These are phyloP conservation scores for Calonectria montana DNA, from an alignment of 2,329 filamentous ascomycete species.

Conservation along the genomic window DNA sequence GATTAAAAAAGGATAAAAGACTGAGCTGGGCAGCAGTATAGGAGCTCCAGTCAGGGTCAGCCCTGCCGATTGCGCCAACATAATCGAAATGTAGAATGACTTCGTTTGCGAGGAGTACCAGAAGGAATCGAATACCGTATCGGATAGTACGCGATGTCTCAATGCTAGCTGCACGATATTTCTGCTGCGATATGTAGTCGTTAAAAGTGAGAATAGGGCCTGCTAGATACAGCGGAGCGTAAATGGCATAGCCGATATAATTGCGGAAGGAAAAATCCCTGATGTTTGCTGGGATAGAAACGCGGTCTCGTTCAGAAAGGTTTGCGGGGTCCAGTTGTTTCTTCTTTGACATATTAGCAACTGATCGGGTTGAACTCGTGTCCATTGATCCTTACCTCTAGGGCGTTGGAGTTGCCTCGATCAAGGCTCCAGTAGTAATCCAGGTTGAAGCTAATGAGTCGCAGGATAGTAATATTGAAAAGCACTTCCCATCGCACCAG, in stretches of 20 bases:
- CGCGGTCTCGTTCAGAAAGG: slow-evolving; percentile 89
- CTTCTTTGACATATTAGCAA: slow-evolving; percentile 86
- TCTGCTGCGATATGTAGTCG: slow-evolving; percentile 91
- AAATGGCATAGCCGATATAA: slow-evolving; percentile 89
- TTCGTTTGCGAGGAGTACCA: slow-evolving; percentile 90
- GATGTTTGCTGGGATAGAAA: slow-evolving; percentile 78
- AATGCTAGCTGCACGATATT: slow-evolving; percentile 78
- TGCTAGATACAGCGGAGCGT: slow-evolving; percentile 91
- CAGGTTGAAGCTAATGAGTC: slow-evolving; percentile 95
- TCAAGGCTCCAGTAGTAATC: slow-evolving; percentile 95
- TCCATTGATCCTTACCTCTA: slow-evolving; percentile 77
- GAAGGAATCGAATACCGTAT: slow-evolving; percentile 84
- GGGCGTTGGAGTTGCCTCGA: slow-evolving; percentile 69
- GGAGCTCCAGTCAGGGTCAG: slow-evolving; percentile 79
- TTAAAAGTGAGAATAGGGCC: slow-evolving; percentile 98
- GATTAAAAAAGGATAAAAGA: slow-evolving; percentile 94
- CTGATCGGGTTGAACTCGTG: neutral
- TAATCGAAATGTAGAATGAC: slow-evolving; percentile 92
- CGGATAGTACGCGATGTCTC: slow-evolving; percentile 77
- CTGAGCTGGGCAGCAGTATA: slow-evolving; percentile 91
- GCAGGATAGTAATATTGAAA: slow-evolving; percentile 94
- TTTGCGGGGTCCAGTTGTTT: slow-evolving; percentile 91
- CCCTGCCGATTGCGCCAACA: slow-evolving; percentile 90
- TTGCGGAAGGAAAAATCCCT: slow-evolving; percentile 84
- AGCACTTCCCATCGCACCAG: slow-evolving; percentile 94